A percentile compares a stretch with the other conserved stretches of the same genome.
Evolutionary conservation across 768 basidiomycete genomes (phyloP).

Genomic region (Boletus vermiculosoides): DNA sequence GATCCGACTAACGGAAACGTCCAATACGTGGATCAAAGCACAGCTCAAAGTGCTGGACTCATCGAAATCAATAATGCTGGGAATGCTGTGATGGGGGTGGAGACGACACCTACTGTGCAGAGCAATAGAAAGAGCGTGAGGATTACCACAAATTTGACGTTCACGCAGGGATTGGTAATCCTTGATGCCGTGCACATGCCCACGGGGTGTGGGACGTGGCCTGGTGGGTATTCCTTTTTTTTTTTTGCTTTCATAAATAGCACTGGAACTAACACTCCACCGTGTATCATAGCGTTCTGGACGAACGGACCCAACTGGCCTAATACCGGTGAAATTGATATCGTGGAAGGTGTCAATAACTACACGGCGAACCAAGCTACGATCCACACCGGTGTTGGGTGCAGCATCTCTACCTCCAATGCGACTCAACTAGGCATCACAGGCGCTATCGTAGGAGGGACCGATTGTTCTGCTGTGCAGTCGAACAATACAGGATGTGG

Average conservation of each 20-base stretch:
- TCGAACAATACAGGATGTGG: slow-evolving; percentile 84
- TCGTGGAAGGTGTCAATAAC: slow-evolving; percentile 79
- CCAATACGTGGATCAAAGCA: slow-evolving; percentile 59
- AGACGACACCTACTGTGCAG: slow-evolving; percentile 74
- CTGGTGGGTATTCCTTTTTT: slow-evolving; percentile 35
- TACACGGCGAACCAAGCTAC: slow-evolving; percentile 82
- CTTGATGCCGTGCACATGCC: slow-evolving; percentile 90
- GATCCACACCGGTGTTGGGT: slow-evolving; percentile 74
- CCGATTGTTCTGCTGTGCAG: slow-evolving; percentile 67
- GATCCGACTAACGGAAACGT: slow-evolving; percentile 83
- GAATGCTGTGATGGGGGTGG: slow-evolving; percentile 84
- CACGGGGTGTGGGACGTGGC: slow-evolving; percentile 87
- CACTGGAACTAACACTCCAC: neutral
- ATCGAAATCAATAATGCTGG: slow-evolving; percentile 65
- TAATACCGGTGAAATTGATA: slow-evolving; percentile 72
- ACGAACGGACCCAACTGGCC: slow-evolving; percentile 48
- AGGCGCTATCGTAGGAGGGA: slow-evolving; percentile 64
- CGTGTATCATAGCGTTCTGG: slow-evolving; percentile 41
- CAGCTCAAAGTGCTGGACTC: slow-evolving; percentile 60
- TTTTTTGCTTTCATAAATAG: neutral
- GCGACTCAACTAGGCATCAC: slow-evolving; percentile 51
- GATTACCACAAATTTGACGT: slow-evolving; percentile 61
- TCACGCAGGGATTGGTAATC: slow-evolving; percentile 68
- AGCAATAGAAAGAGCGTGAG: slow-evolving; percentile 73
- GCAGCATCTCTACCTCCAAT: slow-evolving; percentile 53